Conservation (phyloP, 2,329 filamentous ascomycete species). For the Cladophialophora psammophila region DNA sequence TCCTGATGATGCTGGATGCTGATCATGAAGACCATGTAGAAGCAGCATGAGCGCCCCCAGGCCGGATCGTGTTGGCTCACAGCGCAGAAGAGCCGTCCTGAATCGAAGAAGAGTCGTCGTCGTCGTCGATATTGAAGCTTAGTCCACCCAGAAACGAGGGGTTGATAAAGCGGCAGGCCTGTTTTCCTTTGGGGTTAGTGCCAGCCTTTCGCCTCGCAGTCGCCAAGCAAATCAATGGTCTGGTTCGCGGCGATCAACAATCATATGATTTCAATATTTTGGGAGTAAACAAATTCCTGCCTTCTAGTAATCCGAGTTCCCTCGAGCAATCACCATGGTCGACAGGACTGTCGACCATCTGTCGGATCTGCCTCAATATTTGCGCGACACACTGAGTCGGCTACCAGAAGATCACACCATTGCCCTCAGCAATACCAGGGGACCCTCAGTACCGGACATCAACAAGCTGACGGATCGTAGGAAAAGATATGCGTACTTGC, state of each 20-base stretch:
- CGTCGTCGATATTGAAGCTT: neutral
- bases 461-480: slow-evolving; percentile 11
- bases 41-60: neutral
- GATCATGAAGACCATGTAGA: neutral
- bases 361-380: slow-evolving; percentile 17
- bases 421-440: slow-evolving; percentile 2
- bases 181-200: neutral
- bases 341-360: neutral
- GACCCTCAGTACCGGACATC: slow-evolving; percentile 23
- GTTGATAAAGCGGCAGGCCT: neutral
- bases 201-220: slow-evolving; percentile 1
- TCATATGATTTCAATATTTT: neutral
- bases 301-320: neutral
- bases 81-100: neutral
- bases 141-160: neutral
- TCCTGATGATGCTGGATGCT: neutral
- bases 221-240: neutral
- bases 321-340: slow-evolving; percentile 1
- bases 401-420: slow-evolving; percentile 10
- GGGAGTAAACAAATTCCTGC: neutral
- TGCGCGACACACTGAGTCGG: slow-evolving; percentile 14
- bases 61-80: neutral
- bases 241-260: slow-evolving; percentile 8
- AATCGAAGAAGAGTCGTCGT: neutral
- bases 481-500: slow-evolving; percentile 25